A percentile compares a stretch with the other conserved stretches of the same genome.
These are phyloP conservation scores for Protea cynaroides DNA, from an alignment of 164 flowering plant genomes.

Conservation along the genomic window DNA sequence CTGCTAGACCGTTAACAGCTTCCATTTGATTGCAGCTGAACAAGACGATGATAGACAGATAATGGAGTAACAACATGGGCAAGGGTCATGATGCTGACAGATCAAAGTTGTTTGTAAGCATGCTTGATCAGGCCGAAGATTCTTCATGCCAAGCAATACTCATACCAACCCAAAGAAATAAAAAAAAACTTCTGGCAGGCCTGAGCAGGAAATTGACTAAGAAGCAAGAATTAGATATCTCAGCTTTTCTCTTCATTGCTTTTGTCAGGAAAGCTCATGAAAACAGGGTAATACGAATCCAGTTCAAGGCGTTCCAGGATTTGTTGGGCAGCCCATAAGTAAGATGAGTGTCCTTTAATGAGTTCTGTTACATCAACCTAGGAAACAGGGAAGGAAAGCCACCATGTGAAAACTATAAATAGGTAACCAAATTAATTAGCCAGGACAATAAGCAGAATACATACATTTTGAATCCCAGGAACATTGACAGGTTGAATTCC, in stretches of 20 bases:
- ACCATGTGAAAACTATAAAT: background rate
- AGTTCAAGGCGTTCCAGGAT: conserved; percentile 73
- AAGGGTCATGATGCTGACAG: background rate
- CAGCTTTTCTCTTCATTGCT: conserved; percentile 5
- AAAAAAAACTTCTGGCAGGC: background rate
- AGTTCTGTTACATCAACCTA: conserved; percentile 47
- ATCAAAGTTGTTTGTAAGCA: background rate
- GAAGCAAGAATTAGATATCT: background rate
- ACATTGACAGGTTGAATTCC: conserved; percentile 80
- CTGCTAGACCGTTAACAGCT: no score
- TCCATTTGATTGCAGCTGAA: no score
- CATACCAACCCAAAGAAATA: background rate
- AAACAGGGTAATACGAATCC: conserved; percentile 72
- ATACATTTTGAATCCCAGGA: conserved; percentile 89
- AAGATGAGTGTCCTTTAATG: conserved; percentile 48
- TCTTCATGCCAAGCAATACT: background rate
- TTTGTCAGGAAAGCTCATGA: conserved; percentile 23
- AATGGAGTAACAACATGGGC: no score
- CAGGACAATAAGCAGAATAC: conserved; percentile 9
- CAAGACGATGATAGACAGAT: no score
- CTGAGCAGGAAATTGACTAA: background rate
- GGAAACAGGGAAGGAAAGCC: background rate
- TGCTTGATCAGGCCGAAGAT: background rate
- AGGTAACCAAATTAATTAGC: background rate
- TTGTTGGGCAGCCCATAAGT: conserved; percentile 66